Percentiles rank a stretch among this genome's conserved stretches.
phyloP scores from a whole-genome alignment of 768 basidiomycete species.

The Mycena albidolilacea region DNA sequence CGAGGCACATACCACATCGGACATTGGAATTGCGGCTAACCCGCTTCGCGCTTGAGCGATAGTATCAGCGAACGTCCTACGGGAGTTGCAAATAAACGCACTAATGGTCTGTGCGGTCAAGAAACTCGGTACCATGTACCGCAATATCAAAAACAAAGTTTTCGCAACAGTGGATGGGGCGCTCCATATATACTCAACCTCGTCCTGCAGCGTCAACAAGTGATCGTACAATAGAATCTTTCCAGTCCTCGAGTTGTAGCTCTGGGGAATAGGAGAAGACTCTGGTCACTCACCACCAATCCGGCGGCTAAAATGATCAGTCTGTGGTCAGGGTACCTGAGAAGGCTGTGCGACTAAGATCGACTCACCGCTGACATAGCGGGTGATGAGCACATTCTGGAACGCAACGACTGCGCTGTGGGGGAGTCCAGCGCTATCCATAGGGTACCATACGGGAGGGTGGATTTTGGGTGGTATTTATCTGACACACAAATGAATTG shows the following conservation, averaged over 20 bases:
- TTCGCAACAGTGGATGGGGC: constrained; percentile 21
- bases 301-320: constrained; percentile 15
- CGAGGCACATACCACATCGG: background rate
- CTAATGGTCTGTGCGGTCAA: constrained; percentile 14
- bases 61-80: background rate
- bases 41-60: constrained; percentile 17
- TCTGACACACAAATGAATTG: no score
- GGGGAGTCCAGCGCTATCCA: constrained; percentile 17
- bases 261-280: background rate
- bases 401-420: background rate
- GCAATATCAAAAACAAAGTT: constrained; percentile 28
- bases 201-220: constrained; percentile 28
- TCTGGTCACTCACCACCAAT: constrained; percentile 1
- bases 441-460: background rate
- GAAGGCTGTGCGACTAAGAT: no score
- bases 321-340: background rate
- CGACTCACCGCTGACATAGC: constrained; percentile 24
- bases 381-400: constrained; percentile 2
- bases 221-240: constrained; percentile 35
- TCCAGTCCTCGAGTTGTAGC: background rate
- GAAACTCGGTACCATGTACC: constrained; percentile 34
- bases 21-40: background rate
- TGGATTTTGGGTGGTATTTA: no score
- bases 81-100: background rate
- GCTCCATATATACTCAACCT: constrained; percentile 35